Base-by-base conservation (phyloP, 371 early-diverging fungal species). In the Mucor irregularis region DNA sequence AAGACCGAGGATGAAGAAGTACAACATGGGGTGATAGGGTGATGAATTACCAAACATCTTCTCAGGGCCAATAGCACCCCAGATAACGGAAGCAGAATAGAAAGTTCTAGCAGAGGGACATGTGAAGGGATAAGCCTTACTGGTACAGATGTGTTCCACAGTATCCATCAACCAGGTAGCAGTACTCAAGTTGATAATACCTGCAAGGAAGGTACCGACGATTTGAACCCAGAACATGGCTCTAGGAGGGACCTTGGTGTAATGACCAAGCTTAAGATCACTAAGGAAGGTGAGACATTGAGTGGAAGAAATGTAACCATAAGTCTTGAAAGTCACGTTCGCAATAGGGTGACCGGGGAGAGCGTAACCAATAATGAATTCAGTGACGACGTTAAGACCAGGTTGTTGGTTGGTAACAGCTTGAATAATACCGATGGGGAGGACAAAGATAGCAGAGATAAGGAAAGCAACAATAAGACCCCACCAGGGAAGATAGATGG, bases 381-480 rank as follows among this genome's bases (percentile, higher is more conserved):
- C 83, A 9, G 92, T 83, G 28, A 93, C 77, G 47, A 91, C 80
- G 49, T 90, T 90, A 19, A 91, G 72, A 21, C 86, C 88, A 19
- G 88, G 88, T 31, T 80, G 73, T 44, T 85, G 83, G 56, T 85
- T 87, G 58, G 71, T 87, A 17, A 91, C 72, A 22, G 92, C 92
- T 31, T 80, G 76, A 44, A 90, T 80, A 46, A 90, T 88, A 69
- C 91, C 93, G 38, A 92, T 81, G 1, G 96, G 93, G 4, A 95
- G 63, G 5, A 90, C 76, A 62, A 92, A 85, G 49, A 88, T 59
- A 16, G 77, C 58, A 19, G 88, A 73, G 11, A 91, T 73, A 22
- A 63, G 71, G 1, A 87, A 61, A 31, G 88, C 85, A 3, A 92
- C 64, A 52, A 90, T 59, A 29, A 88, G 57, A 59, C 78, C 85